Evolutionary conservation across 495 filamentous ascomycete genomes (phyloP).

Genomic region (Aspergillus panamensis): DNA sequence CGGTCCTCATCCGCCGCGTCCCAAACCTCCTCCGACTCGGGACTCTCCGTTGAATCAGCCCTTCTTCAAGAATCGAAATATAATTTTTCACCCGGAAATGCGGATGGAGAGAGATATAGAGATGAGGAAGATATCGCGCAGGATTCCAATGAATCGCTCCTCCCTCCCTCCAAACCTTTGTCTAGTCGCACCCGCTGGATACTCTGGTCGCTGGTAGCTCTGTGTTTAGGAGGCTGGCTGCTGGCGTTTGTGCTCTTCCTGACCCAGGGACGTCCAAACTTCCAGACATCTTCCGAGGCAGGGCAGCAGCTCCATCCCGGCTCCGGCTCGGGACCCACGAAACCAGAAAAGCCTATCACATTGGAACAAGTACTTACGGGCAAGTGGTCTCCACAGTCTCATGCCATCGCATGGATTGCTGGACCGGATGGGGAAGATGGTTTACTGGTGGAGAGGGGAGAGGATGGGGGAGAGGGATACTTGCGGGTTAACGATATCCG

Average conservation of each 20-base stretch:
- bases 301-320: constrained; percentile 53
- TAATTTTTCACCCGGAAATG: constrained; percentile 13
- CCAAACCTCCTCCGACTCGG: constrained; percentile 37
- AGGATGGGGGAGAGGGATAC: constrained; percentile 57
- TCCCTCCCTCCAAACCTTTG: constrained; percentile 26
- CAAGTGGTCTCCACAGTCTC: constrained; percentile 62
- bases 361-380: constrained; percentile 75
- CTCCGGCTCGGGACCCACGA: constrained; percentile 57
- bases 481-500: constrained; percentile 86
- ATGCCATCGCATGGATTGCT: constrained; percentile 83
- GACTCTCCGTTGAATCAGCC: constrained; percentile 36
- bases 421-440: constrained; percentile 85
- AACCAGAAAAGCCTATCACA: constrained; percentile 73
- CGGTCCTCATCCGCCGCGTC: constrained; percentile 31
- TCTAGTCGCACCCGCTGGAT: constrained; percentile 51
- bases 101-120: constrained; percentile 26
- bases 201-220: constrained; percentile 61
- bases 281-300: constrained; percentile 23
- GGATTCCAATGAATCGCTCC: constrained; percentile 29
- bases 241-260: constrained; percentile 75
- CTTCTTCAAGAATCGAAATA: constrained; percentile 32
- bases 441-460: constrained; percentile 66
- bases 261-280: constrained; percentile 39
- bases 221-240: constrained; percentile 76
- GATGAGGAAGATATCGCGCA: constrained; percentile 40